Evolutionary conservation across 257 asterid genomes (phyloP).

Genomic region (Vinca minor): DNA sequence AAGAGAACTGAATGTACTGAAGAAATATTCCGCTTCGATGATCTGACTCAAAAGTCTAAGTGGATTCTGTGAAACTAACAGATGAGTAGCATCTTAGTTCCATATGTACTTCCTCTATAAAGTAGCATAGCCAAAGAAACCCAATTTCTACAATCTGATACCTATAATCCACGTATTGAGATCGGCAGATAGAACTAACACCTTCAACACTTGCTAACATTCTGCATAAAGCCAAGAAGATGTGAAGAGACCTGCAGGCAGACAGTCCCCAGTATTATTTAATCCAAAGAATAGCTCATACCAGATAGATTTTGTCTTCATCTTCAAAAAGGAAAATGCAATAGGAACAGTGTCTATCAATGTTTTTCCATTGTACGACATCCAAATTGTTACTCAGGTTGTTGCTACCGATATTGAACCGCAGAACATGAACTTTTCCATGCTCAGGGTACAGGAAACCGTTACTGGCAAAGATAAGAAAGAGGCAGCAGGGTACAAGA

Average conservation of each 20-base stretch:
- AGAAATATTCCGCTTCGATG: neutral
- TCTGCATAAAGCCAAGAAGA: neutral
- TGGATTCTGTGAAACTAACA: neutral
- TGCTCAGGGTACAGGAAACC: neutral
- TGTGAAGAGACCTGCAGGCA: constrained; percentile 9
- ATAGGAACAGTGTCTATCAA: constrained; percentile 1
- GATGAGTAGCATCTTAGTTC: neutral
- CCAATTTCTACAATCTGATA: neutral
- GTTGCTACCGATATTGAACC: constrained; percentile 17
- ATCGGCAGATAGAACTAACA: too few species aligned
- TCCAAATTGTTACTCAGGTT: constrained; percentile 10
- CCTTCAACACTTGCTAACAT: too few species aligned
- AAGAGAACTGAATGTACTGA: neutral
- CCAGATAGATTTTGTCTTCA: neutral
- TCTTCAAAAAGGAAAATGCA: constrained; percentile 2
- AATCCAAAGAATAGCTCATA: constrained; percentile 1
- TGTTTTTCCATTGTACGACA: constrained; percentile 23
- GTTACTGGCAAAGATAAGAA: neutral
- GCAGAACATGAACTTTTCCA: constrained; percentile 1
- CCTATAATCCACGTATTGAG: too few species aligned
- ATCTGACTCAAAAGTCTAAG: neutral
- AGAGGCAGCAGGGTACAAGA: constrained; percentile 14
- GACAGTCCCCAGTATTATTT: neutral
- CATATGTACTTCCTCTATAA: neutral
- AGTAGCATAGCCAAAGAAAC: too few species aligned